Conservation (phyloP, 495 filamentous ascomycete genomes). For the Aspergillus diversus region DNA sequence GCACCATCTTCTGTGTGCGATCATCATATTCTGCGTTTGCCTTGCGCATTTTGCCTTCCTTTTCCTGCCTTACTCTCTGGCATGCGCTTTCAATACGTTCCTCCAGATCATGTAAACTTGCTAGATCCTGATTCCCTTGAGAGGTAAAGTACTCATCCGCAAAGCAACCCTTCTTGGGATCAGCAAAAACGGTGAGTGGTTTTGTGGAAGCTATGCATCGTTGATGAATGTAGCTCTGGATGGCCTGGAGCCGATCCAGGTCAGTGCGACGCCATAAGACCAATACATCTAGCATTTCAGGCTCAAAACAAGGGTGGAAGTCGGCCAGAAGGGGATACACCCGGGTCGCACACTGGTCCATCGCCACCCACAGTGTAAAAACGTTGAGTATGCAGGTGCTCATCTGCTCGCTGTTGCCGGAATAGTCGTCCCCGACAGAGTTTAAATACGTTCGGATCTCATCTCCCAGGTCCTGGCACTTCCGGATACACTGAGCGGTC, state of each 20-base stretch:
- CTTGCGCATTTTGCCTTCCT: slow-evolving; percentile 42
- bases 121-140: slow-evolving; percentile 4
- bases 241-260: slow-evolving; percentile 49
- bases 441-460: slow-evolving; percentile 42
- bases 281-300: slow-evolving; percentile 54
- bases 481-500: background rate
- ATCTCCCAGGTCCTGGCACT: slow-evolving; percentile 39
- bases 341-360: slow-evolving; percentile 52
- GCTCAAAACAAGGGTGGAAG: slow-evolving; percentile 55
- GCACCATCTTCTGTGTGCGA: slow-evolving; percentile 36
- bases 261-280: slow-evolving; percentile 44
- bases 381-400: slow-evolving; percentile 61
- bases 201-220: slow-evolving; percentile 28
- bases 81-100: slow-evolving; percentile 37
- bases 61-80: slow-evolving; percentile 25
- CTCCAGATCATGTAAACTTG: slow-evolving; percentile 31
- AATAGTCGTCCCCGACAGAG: slow-evolving; percentile 41
- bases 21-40: slow-evolving; percentile 22
- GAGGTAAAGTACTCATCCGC: slow-evolving; percentile 49
- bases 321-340: slow-evolving; percentile 48
- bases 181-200: slow-evolving; percentile 47
- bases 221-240: slow-evolving; percentile 51
- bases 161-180: slow-evolving; percentile 42
- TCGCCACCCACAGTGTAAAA: slow-evolving; percentile 63
- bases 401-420: slow-evolving; percentile 45